phyloP scores from a whole-genome alignment of 2,329 filamentous ascomycete genomes.

The Periconia sp. region DNA sequence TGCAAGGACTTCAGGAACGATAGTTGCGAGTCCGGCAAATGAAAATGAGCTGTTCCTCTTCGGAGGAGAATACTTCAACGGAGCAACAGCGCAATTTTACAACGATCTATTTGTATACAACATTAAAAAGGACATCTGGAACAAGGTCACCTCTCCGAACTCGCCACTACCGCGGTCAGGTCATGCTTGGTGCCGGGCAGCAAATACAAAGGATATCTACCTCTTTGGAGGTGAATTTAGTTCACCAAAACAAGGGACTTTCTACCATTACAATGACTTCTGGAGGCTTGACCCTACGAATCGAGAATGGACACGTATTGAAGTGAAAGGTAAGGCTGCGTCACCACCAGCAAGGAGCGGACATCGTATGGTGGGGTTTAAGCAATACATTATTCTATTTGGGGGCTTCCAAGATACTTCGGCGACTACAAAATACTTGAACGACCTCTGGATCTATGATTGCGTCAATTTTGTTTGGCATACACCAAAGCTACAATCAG shows the following conservation, averaged over 20 bases:
- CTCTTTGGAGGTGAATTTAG: slow-evolving; percentile 97
- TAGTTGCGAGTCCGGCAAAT: slow-evolving; percentile 86
- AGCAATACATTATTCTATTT: slow-evolving; percentile 94
- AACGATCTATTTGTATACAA: slow-evolving; percentile 73
- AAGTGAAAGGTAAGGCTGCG: slow-evolving; percentile 79
- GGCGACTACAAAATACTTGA: slow-evolving; percentile 90
- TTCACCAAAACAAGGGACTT: slow-evolving; percentile 94
- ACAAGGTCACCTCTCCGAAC: slow-evolving; percentile 87
- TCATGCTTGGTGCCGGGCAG: slow-evolving; percentile 92
- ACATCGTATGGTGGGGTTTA: slow-evolving; percentile 95
- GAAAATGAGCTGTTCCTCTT: slow-evolving; percentile 89
- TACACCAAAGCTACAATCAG: slow-evolving; percentile 74
- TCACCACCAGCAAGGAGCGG: slow-evolving; percentile 85
- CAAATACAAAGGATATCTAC: slow-evolving; percentile 84
- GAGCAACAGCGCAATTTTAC: slow-evolving; percentile 76
- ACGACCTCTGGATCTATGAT: slow-evolving; percentile 96
- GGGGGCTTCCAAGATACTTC: slow-evolving; percentile 98
- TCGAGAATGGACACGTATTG: slow-evolving; percentile 90
- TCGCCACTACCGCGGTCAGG: slow-evolving; percentile 88
- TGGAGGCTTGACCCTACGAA: slow-evolving; percentile 86
- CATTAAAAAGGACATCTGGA: slow-evolving; percentile 88
- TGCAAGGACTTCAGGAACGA: slow-evolving; percentile 77
- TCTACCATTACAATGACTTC: slow-evolving; percentile 99
- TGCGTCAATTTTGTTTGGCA: slow-evolving; percentile 86
- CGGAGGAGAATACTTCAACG: slow-evolving; percentile 96